Conservation (phyloP, 352 stramenopile species). For the Globisporangium paddicum region DNA sequence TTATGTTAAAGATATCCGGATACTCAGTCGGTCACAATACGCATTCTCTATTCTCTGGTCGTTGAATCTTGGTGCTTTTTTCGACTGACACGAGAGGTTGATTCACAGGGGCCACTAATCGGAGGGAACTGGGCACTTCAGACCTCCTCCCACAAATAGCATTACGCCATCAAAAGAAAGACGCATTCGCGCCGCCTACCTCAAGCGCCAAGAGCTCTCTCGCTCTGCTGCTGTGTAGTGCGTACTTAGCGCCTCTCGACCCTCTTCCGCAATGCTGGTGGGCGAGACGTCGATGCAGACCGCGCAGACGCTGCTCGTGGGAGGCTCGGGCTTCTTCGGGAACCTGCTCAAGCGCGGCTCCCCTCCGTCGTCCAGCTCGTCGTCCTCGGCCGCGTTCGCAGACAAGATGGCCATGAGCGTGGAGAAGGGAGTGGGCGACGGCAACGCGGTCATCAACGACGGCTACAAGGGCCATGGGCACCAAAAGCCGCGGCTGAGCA, state of each 20-base stretch:
- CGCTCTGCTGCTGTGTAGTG: not conserved
- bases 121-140: not conserved
- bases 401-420: conserved; percentile 7
- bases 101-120: not conserved
- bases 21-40: no score
- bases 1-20: no score
- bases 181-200: not conserved
- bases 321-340: conserved; percentile 7
- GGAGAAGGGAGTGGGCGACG: not conserved
- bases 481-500: conserved; percentile 8
- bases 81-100: no score
- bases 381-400: not conserved
- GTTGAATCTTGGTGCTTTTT: no score
- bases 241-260: not conserved
- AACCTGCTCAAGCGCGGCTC: conserved; percentile 3
- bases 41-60: no score
- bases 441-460: not conserved
- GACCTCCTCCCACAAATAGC: not conserved
- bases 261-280: conserved; percentile 6
- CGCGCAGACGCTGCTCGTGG: conserved; percentile 6
- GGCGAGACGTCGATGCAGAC: conserved; percentile 9
- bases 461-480: conserved; percentile 15
- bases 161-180: not conserved
- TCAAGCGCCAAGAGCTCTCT: not conserved
- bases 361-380: conserved; percentile 1